Evolutionary conservation across 805 yeast species (phyloP).

Genomic region (Metschnikowia lochheadii): DNA sequence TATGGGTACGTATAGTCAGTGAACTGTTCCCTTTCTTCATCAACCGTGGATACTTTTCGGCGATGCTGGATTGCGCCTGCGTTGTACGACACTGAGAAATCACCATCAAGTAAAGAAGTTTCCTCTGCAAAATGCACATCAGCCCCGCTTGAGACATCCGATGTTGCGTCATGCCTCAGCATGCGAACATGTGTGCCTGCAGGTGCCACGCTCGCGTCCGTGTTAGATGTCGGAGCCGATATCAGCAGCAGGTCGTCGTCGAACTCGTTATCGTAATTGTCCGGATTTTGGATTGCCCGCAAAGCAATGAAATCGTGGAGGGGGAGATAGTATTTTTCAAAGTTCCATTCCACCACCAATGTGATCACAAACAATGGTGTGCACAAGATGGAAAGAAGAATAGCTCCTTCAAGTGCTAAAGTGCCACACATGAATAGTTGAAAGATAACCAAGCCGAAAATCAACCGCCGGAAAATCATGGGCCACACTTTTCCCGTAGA

Average conservation of each 20-base stretch:
- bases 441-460: slow-evolving; percentile 51
- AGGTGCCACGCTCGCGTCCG: background rate
- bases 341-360: slow-evolving; percentile 43
- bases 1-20: slow-evolving; percentile 50
- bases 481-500: slow-evolving; percentile 69
- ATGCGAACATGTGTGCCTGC: background rate
- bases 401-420: slow-evolving; percentile 55
- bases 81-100: slow-evolving; percentile 12
- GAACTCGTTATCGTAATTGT: slow-evolving; percentile 39
- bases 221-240: background rate
- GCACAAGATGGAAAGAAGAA: slow-evolving; percentile 44
- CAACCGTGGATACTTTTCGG: slow-evolving; percentile 48
- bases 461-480: slow-evolving; percentile 52
- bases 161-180: background rate
- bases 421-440: slow-evolving; percentile 66
- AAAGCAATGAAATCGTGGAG: slow-evolving; percentile 53
- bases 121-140: background rate
- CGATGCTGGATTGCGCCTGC: slow-evolving; percentile 13
- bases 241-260: slow-evolving; percentile 30
- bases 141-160: background rate
- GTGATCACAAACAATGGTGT: slow-evolving; percentile 49
- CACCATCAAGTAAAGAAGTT: slow-evolving; percentile 14
- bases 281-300: slow-evolving; percentile 49
- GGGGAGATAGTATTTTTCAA: slow-evolving; percentile 53
- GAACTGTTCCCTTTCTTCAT: slow-evolving; percentile 51